Evolutionary conservation across 192 early-diverging fungal species (phyloP), one percentile per base, ranked within the genome.

Genomic region (Coemansia sp.): DNA sequence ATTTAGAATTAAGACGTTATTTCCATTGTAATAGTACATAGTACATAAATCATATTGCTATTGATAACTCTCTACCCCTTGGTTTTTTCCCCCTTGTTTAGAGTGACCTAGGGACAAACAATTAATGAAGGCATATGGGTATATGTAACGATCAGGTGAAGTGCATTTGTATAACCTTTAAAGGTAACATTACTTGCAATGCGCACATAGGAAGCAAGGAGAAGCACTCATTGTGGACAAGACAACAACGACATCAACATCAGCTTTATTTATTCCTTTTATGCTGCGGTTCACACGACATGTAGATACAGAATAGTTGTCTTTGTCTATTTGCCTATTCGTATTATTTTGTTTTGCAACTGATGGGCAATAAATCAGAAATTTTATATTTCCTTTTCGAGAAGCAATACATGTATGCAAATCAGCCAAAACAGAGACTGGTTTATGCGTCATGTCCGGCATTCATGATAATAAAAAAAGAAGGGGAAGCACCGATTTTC

Each of bases 311-410:
- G 39, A 42, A 42, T 42, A 14, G 13, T 42, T 42, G 39, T 3
- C 11, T 42, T 42, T 42, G n/a, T n/a, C n/a, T n/a, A n/a, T n/a
- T n/a, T n/a, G n/a, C n/a, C n/a, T n/a, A n/a, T n/a, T n/a, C n/a
- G n/a, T 10, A 3, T 42, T 42, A 16, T 42, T 42, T 42, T 42
- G 8, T 42, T 34, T 16, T 19, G 30, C 1, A 25, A 27, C 19
- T 25, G 28, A 50, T 25, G 27, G 28, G 49, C 39, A 45, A 35
- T 20, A 2, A 30, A 32, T 22, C 27, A 61, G 3, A 8, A 6
- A 6, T 45, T 61, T 61, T 49, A 50, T n/a, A 59, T 58, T 58
- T 58, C 42, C 24, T 47, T 61, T 25, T 32, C 49, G 20, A 50
- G 32, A 34, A 18, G 29, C 20, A 45, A 45, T 30, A 61, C 25